These are phyloP conservation scores for Angomonas deanei DNA, from an alignment of 208 protist species.

Conservation along the genomic window DNA sequence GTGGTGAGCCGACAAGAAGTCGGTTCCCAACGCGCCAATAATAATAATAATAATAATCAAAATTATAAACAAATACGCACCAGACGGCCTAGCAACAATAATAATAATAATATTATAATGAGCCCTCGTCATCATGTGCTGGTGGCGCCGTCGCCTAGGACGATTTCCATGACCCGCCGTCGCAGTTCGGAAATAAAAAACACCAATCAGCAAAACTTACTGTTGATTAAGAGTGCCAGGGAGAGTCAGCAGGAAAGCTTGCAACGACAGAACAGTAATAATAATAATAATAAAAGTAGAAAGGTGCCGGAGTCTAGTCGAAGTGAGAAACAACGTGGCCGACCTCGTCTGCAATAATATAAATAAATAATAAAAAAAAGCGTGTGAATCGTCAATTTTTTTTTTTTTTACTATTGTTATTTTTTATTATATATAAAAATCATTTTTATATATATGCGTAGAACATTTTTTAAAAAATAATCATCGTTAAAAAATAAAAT, in stretches of 20 bases:
- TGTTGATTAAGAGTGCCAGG: not conserved
- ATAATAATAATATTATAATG: not conserved
- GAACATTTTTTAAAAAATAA: too few relatives aligned
- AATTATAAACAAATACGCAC: not conserved
- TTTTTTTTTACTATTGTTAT: not conserved
- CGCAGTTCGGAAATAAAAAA: not conserved
- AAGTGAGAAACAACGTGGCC: too few relatives aligned
- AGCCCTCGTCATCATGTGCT: not conserved
- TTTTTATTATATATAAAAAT: too few relatives aligned
- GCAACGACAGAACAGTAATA: not conserved
- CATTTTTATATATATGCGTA: too few relatives aligned
- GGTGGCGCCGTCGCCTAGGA: too few relatives aligned
- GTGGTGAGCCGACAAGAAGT: not conserved
- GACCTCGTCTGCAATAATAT: too few relatives aligned
- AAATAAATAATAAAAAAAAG: not conserved
- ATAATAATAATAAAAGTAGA: not conserved
- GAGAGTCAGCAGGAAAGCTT: not conserved
- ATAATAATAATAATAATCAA: not conserved
- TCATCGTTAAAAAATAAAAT: too few relatives aligned
- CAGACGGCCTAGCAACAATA: not conserved
- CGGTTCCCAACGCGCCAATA: not conserved
- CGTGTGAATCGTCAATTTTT: not conserved
- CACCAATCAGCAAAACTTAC: not conserved
- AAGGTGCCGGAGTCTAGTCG: not conserved
- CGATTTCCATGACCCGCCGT: too few relatives aligned